Conservation (phyloP, 129 eudicot species). For the Helianthus annuus region HanXRQr2.0-SUNRISE NC_035436.2:3280955-3281454, state of each 20-base stretch:
- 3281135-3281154: constrained; percentile 98
- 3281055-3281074: background rate
- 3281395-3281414: too few relatives aligned
- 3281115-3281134: constrained; percentile 82
- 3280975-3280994: constrained; percentile 88
- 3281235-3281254: background rate
- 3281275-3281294: background rate
- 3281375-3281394: too few relatives aligned
- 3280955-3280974: constrained; percentile 93
- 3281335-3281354: too few relatives aligned
- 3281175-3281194: constrained; percentile 51
- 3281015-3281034: background rate
- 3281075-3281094: background rate
- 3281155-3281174: constrained; percentile 91
- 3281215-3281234: background rate
- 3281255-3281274: background rate
- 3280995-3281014: constrained; percentile 92
- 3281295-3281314: too few relatives aligned
- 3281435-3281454: too few relatives aligned
- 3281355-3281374: too few relatives aligned
- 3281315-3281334: too few relatives aligned
- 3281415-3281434: too few relatives aligned
- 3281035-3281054: constrained; percentile 1
- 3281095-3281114: constrained; percentile 92
- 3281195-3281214: background rate